Evolutionary conservation across 2,329 filamentous ascomycete genomes (phyloP), one percentile per base, ranked within the genome.

Genomic region (Colletotrichum phormii): DNA sequence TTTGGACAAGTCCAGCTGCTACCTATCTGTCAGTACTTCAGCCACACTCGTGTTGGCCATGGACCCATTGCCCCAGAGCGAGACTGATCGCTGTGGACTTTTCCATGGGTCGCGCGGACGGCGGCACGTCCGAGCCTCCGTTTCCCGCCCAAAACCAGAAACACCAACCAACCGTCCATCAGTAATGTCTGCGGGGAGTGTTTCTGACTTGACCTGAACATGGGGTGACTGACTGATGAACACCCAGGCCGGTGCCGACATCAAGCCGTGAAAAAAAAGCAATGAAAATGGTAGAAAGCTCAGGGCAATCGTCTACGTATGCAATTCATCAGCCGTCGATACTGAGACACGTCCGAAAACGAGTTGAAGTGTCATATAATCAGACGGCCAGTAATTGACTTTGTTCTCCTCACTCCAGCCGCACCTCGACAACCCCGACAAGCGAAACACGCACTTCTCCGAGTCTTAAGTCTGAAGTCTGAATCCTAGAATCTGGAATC

Each of bases 341-440:
- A 63, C 69, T 68, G 69, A 72, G 69, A 72, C 69, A 68, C 58
- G 58, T 51, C 64, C 29, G 69, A 72, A 72, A 72, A 68, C 69
- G 62, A 42, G 22, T 22, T 53, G 15, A 51, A 37, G 69, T 53
- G 57, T 67, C 69, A 63, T n/a, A 54, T 68, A 53, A 62, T 72
- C 64, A 59, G 69, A 72, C 31, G 64, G 31, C 42, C 37, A 49
- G 35, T 49, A 63, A 67, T 68, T 63, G 57, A 72, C 37, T 68
- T 72, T 53, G 29, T 26, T 18, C 33, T 22, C 55, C 22, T 15
- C 51, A 24, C 24, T 33, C 49, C 49, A 31, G 15, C 22, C 24
- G 11, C 22, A 13, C 55, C 42, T 66, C 24, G 18, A 46, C 15
- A 37, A 54, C 11, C 26, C 64, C 49, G 35, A 57, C 49, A 57